Evolutionary conservation across 768 basidiomycete genomes (phyloP).

Genomic region (Pholiota conissans): DNA sequence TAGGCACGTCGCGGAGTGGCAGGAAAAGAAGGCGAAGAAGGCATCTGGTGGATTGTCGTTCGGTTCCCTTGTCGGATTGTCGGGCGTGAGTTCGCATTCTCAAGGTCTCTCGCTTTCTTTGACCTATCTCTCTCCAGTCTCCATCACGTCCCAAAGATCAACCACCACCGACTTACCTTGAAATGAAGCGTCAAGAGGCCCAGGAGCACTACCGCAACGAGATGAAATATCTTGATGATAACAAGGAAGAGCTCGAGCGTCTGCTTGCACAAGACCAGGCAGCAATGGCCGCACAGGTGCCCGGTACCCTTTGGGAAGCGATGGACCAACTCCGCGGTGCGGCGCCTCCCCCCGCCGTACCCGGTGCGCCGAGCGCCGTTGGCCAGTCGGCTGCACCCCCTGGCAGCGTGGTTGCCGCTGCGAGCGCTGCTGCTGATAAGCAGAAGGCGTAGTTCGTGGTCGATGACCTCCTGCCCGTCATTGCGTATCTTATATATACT

Average conservation of each 20-base stretch:
- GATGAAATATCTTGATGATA: constrained; percentile 46
- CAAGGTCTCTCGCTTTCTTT: not conserved
- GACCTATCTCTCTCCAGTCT: not conserved
- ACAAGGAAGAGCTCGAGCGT: constrained; percentile 46
- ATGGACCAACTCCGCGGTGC: constrained; percentile 30
- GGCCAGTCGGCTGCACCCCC: constrained; percentile 9
- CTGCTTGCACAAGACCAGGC: constrained; percentile 31
- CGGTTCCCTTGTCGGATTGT: constrained; percentile 40
- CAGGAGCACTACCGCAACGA: constrained; percentile 50
- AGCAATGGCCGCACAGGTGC: constrained; percentile 43
- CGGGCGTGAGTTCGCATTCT: constrained; percentile 20
- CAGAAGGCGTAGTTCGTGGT: constrained; percentile 3
- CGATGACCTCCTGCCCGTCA: not conserved
- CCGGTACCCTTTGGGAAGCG: constrained; percentile 49
- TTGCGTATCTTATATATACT: constrained; percentile 1
- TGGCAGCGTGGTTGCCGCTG: constrained; percentile 11
- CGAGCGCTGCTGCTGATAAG: not conserved
- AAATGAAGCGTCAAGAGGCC: constrained; percentile 51
- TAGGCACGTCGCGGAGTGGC: constrained; percentile 81
- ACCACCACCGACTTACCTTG: constrained; percentile 51
- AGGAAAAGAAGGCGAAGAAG: constrained; percentile 40
- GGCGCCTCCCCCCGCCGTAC: constrained; percentile 10
- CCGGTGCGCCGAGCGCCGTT: constrained; percentile 12
- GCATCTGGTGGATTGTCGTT: constrained; percentile 31
- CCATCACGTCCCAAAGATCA: constrained; percentile 23